Evolutionary conservation across 2,329 filamentous ascomycete genomes (phyloP), one percentile per base, ranked within the genome.

Genomic region (Amauroascus niger): DNA sequence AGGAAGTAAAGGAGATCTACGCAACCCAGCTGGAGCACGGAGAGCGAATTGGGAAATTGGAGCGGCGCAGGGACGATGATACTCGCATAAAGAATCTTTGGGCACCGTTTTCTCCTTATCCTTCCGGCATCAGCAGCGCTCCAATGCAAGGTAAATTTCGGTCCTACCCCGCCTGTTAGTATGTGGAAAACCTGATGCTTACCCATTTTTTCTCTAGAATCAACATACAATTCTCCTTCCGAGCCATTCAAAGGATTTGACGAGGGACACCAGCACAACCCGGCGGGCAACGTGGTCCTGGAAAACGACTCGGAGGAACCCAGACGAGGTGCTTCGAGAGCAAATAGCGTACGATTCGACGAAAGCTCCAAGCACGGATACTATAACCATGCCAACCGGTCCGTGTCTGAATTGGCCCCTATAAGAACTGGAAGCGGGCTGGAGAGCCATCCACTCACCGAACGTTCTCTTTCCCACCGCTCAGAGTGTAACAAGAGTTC

Each of bases 271-370:
- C 83, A 86, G 46, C 86, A 86, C 64, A 87, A 84, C 62, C 76
- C 93, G 55, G 79, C 95, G 47, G 85, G 84, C 49, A 88, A 86
- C 52, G 78, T 96, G 55, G 87, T 90, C 55, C 76, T 97, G 6
- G 91, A 95, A 59, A 79, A 84, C 4, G 90, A 95, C n/a, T n/a
- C n/a, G 58, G 89, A 97, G 30, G 83, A 88, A 54, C 82, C 88
- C 35, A 81, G 91, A 58, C 88, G 93, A 52, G 88, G 87, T 18
- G 86, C 88, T 16, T 98, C 93, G 16, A 81, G 93, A 62, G 91
- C 93, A 46, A 97, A 97, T 67, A 97, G 93, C 65, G 93, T 98
- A 61, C 87, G 93, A 35, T 98, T 98, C 64, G 93, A 97, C 65
- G 91, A 97, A 67, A 95, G 88, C 65, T 90, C 91, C 13, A 82